Percentiles rank a stretch among this genome's conserved stretches.
phyloP scores from a whole-genome alignment of 768 basidiomycete genomes.

The Agaricus bisporus region DNA sequence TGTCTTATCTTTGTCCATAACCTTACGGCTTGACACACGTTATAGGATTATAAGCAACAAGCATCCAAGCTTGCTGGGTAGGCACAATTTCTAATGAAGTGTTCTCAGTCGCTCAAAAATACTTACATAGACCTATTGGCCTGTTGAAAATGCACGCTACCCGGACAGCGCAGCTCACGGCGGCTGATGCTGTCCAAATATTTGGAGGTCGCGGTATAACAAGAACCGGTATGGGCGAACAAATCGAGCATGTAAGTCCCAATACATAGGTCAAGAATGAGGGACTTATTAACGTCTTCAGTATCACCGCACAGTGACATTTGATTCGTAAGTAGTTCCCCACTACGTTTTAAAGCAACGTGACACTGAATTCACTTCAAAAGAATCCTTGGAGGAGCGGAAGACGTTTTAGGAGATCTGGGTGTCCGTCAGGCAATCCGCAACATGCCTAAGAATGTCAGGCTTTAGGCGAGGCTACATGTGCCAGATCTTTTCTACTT shows the following conservation, averaged over 20 bases:
- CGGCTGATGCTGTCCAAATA: constrained; percentile 71
- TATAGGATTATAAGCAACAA: constrained; percentile 66
- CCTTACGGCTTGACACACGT: background rate
- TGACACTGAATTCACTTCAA: background rate
- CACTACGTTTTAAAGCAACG: background rate
- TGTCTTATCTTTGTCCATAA: background rate
- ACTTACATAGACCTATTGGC: constrained; percentile 49
- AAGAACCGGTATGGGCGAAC: constrained; percentile 66
- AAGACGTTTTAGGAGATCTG: constrained; percentile 76
- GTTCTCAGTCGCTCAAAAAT: constrained; percentile 2
- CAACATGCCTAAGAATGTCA: constrained; percentile 64
- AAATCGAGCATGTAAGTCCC: constrained; percentile 55
- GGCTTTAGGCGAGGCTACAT: constrained; percentile 36
- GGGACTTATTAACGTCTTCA: constrained; percentile 19
- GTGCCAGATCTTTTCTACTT: background rate
- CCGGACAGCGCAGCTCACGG: constrained; percentile 55
- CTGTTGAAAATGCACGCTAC: constrained; percentile 69
- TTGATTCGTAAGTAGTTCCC: constrained; percentile 44
- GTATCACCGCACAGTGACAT: constrained; percentile 63
- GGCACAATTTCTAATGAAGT: constrained; percentile 12
- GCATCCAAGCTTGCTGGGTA: constrained; percentile 70
- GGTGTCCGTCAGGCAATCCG: constrained; percentile 79
- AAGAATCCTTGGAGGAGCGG: constrained; percentile 70
- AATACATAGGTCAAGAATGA: background rate
- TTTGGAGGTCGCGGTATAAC: constrained; percentile 89